Evolutionary conservation across 2,329 filamentous ascomycete species (phyloP).

Genomic region (Coniosporium tulheliwenetii): DNA sequence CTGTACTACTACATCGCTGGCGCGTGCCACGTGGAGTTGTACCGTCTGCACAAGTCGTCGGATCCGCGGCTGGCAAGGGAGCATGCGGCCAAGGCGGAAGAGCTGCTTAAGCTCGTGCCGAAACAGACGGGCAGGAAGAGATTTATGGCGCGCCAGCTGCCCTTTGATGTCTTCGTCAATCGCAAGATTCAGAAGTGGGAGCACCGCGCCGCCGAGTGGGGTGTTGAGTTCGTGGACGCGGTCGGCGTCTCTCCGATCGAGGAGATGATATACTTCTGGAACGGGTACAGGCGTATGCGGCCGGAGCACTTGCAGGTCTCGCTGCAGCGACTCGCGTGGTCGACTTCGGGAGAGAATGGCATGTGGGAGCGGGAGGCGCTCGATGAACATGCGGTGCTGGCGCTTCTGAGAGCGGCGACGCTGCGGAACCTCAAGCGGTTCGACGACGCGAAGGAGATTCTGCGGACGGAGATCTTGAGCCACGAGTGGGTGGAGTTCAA

Average conservation of each 20-base stretch:
- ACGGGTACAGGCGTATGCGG: constrained; percentile 70
- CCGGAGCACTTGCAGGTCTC: constrained; percentile 47
- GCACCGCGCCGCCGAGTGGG: constrained; percentile 50
- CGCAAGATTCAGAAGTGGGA: constrained; percentile 86
- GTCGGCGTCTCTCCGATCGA: constrained; percentile 66
- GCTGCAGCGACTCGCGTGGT: constrained; percentile 50
- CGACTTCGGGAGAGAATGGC: constrained; percentile 33
- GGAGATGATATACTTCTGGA: constrained; percentile 94
- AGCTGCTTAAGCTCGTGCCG: constrained; percentile 56
- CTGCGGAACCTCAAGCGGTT: constrained; percentile 47
- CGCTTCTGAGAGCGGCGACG: constrained; percentile 51
- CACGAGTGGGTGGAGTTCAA: constrained; percentile 40
- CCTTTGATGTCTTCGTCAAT: constrained; percentile 73
- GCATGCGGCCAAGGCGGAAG: constrained; percentile 38
- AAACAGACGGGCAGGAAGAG: constrained; percentile 67
- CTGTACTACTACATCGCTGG: constrained; percentile 85
- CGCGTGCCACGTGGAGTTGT: constrained; percentile 63
- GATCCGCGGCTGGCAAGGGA: constrained; percentile 30
- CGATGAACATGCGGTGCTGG: constrained; percentile 49
- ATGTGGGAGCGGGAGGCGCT: constrained; percentile 34
- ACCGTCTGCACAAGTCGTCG: constrained; percentile 42
- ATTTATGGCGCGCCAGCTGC: constrained; percentile 78
- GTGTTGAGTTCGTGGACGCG: constrained; percentile 59
- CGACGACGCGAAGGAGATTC: constrained; percentile 47
- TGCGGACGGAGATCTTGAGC: constrained; percentile 47